These are phyloP conservation scores for Trypanosoma grayi DNA, from an alignment of 208 protist genomes.

Conservation along the genomic window DNA sequence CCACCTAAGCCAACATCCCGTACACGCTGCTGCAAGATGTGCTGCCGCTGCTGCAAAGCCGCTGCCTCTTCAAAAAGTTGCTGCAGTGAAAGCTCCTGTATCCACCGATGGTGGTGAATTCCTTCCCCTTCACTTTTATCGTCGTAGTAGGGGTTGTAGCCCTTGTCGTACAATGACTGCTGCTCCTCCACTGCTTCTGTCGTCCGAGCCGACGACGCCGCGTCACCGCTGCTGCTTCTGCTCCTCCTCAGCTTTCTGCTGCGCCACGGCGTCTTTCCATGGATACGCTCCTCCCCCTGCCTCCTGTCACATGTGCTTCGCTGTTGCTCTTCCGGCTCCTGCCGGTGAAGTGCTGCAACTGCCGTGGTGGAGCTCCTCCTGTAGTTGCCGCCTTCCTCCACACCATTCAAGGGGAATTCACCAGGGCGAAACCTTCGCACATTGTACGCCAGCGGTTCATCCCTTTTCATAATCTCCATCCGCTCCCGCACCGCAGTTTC, in stretches of 20 bases:
- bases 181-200: not conserved
- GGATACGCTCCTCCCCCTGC: not conserved
- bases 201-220: not conserved
- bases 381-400: not conserved
- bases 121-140: not conserved
- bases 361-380: not conserved
- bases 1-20: not conserved
- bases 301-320: conserved; percentile 13
- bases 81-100: conserved; percentile 49
- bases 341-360: not conserved
- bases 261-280: conserved; percentile 17
- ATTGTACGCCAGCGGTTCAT: conserved; percentile 58
- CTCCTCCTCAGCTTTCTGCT: no score
- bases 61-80: conserved; percentile 75
- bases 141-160: conserved; percentile 6
- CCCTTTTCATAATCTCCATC: conserved; percentile 35
- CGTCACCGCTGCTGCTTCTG: not conserved
- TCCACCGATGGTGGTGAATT: not conserved
- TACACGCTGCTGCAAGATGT: conserved; percentile 44
- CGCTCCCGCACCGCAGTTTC: conserved; percentile 59
- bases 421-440: conserved; percentile 40
- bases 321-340: conserved; percentile 22
- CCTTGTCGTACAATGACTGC: conserved; percentile 19
- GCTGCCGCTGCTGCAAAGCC: conserved; percentile 49
- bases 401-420: not conserved